phyloP scores from a whole-genome alignment of 2,329 filamentous ascomycete genomes.

The Aspergillus fischeri region DNA sequence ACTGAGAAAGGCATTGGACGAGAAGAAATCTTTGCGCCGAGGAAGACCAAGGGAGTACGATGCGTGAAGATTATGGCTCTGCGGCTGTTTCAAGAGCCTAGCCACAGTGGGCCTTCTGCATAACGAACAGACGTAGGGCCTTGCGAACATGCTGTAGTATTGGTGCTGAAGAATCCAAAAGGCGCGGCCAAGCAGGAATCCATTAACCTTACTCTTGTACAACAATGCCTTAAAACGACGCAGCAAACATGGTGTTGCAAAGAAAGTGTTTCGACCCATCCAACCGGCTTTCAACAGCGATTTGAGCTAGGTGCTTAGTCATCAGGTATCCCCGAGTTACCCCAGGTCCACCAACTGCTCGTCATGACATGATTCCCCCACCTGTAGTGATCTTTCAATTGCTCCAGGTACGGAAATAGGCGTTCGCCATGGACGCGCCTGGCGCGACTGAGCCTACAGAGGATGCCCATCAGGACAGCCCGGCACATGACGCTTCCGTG shows the following conservation, averaged over 20 bases:
- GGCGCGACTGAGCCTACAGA: slow-evolving; percentile 27
- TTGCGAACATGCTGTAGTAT: slow-evolving; percentile 26
- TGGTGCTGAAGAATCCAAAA: neutral
- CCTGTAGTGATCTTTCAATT: slow-evolving; percentile 5
- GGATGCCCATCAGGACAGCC: slow-evolving; percentile 17
- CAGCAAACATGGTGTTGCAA: neutral
- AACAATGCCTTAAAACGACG: neutral
- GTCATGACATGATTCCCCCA: slow-evolving; percentile 10
- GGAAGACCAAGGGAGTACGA: slow-evolving; percentile 31
- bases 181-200: neutral
- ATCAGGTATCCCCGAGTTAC: slow-evolving; percentile 1
- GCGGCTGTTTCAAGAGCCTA: slow-evolving; percentile 24
- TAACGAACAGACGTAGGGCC: slow-evolving; percentile 26
- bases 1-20: slow-evolving; percentile 57
- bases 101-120: slow-evolving; percentile 28
- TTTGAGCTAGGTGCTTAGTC: neutral
- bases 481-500: slow-evolving; percentile 14
- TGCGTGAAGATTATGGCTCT: slow-evolving; percentile 32
- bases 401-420: slow-evolving; percentile 24
- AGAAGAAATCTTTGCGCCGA: slow-evolving; percentile 63
- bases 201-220: neutral
- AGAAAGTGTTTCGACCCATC: neutral
- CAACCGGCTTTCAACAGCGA: neutral
- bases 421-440: slow-evolving; percentile 38
- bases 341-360: slow-evolving; percentile 13